phyloP scores from a whole-genome alignment of 75 land plant genomes.

The Picea sitchensis region DNA sequence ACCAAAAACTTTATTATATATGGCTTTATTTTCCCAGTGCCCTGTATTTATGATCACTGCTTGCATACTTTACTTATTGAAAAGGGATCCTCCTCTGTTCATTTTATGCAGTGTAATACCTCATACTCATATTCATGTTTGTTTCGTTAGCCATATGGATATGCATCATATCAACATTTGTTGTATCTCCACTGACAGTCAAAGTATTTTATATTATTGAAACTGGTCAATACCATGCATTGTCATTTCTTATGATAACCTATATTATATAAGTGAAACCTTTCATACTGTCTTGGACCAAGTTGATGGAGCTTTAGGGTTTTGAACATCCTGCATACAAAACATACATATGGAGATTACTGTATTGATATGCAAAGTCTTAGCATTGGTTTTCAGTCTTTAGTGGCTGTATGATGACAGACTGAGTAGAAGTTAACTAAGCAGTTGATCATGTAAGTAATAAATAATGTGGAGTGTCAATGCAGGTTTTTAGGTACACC shows the following conservation, averaged over 20 bases:
- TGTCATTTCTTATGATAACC: background rate
- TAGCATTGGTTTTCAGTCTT: background rate
- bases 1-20: background rate
- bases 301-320: background rate
- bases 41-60: background rate
- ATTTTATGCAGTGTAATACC: background rate
- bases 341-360: background rate
- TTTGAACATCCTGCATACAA: background rate
- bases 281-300: background rate
- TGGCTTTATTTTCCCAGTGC: background rate
- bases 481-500: slow-evolving; percentile 77
- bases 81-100: background rate
- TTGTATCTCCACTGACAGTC: background rate
- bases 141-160: background rate
- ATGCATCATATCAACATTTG: background rate
- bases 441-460: background rate
- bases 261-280: background rate
- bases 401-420: background rate
- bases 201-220: background rate
- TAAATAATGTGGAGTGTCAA: background rate
- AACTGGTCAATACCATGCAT: background rate
- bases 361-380: background rate
- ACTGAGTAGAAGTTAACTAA: background rate
- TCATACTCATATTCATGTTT: background rate
- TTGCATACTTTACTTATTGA: background rate